Percentiles rank a stretch among this genome's conserved stretches.
Conservation (phyloP, 2,329 filamentous ascomycete genomes). For the Nemania abortiva region DNA sequence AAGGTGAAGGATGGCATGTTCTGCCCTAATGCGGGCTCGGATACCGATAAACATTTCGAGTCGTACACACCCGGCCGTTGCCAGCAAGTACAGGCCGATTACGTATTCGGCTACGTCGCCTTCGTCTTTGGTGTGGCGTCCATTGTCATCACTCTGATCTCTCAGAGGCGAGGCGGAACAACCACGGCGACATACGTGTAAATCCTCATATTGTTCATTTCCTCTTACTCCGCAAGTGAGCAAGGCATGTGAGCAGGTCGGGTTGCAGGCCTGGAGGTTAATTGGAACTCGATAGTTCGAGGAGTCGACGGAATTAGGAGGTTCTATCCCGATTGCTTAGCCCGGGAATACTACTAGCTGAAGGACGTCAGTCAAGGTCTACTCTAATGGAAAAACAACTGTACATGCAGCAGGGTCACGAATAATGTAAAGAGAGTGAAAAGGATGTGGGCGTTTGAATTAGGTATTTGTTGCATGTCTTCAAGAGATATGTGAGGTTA, state of each 20-base stretch:
- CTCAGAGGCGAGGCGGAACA: conserved; percentile 38
- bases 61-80: conserved; percentile 41
- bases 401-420: not conserved
- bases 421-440: not conserved
- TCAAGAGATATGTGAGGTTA: not conserved
- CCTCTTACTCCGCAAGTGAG: not conserved
- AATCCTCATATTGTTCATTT: not conserved
- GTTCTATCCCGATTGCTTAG: not conserved
- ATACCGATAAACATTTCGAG: conserved; percentile 6
- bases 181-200: conserved; percentile 45
- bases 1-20: conserved; percentile 1
- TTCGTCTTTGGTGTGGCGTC: conserved; percentile 46
- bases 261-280: not conserved
- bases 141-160: conserved; percentile 41
- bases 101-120: conserved; percentile 49
- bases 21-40: conserved; percentile 40
- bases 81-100: conserved; percentile 49
- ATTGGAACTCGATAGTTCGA: not conserved
- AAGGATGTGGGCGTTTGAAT: not conserved
- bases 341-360: not conserved
- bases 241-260: not conserved
- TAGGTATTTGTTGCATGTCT: not conserved
- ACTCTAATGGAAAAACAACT: not conserved
- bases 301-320: not conserved
- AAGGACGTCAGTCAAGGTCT: conserved; percentile 1